Conservation (phyloP, 257 asterid genomes). For the Mitragyna speciosa region DNA sequence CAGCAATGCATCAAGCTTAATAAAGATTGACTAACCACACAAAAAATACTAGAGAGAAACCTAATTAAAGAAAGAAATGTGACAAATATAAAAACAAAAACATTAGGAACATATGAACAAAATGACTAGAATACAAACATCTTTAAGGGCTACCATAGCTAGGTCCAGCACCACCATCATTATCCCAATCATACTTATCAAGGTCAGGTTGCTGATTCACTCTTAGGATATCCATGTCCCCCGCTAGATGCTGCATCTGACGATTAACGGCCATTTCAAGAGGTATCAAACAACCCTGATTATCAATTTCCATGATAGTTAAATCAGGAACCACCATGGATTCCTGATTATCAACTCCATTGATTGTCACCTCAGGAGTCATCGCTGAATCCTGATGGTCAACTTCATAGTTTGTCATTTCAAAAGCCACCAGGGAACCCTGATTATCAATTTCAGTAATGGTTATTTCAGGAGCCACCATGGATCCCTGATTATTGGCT, state of each 20-base stretch:
- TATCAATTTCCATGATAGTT: no score
- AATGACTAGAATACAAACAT: neutral
- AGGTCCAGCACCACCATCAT: neutral
- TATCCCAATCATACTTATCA: neutral
- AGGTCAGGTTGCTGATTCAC: neutral
- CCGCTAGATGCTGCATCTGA: neutral
- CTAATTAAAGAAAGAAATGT: neutral
- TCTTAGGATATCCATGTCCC: neutral
- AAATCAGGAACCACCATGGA: neutral
- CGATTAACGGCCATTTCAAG: no score
- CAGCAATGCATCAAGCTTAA: no score
- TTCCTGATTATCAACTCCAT: no score
- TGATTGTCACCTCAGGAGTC: no score
- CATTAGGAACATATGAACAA: neutral
- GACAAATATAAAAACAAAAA: neutral
- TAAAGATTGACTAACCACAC: neutral
- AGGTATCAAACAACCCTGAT: no score
- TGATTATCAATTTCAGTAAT: neutral
- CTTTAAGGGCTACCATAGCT: neutral
- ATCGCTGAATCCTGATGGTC: no score
- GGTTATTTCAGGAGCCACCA: neutral
- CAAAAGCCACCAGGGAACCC: neutral
- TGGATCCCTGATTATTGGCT: no score
- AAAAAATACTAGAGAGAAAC: neutral
- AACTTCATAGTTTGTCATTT: neutral